Evolutionary conservation across 1,284 basidiomycete genomes (phyloP).

Genomic region (Boletus smithii): DNA sequence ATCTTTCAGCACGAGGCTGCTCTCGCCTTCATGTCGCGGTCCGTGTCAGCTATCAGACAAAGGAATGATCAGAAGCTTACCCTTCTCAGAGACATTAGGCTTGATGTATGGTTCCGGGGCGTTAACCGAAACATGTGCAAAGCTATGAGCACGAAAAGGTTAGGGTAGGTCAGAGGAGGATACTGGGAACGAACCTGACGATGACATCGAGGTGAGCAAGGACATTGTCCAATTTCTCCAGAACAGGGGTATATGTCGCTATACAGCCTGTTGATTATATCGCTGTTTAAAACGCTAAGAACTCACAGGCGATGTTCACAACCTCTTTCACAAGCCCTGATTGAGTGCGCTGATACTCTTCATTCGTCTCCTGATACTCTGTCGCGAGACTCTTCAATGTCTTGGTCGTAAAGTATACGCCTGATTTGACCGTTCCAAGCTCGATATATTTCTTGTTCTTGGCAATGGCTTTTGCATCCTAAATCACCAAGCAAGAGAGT

Average conservation of each 20-base stretch:
- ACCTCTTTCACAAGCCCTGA: slow-evolving; percentile 89
- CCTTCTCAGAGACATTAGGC: slow-evolving; percentile 71
- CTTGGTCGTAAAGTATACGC: slow-evolving; percentile 89
- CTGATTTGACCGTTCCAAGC: slow-evolving; percentile 83
- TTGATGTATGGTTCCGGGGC: slow-evolving; percentile 88
- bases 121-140: slow-evolving; percentile 86
- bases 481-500: not conserved
- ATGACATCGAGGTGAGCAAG: slow-evolving; percentile 93
- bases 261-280: slow-evolving; percentile 7
- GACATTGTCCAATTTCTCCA: slow-evolving; percentile 86
- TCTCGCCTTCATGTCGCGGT: slow-evolving; percentile 51
- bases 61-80: slow-evolving; percentile 35
- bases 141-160: slow-evolving; percentile 43
- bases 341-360: slow-evolving; percentile 75
- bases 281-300: not conserved
- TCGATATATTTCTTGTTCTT: slow-evolving; percentile 78
- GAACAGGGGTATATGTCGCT: slow-evolving; percentile 88
- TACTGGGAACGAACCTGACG: slow-evolving; percentile 54
- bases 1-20: slow-evolving; percentile 73
- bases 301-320: slow-evolving; percentile 84
- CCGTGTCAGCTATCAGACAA: not conserved
- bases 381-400: slow-evolving; percentile 71
- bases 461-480: slow-evolving; percentile 82
- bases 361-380: slow-evolving; percentile 69
- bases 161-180: not conserved